Evolutionary conservation across 129 eudicot species (phyloP).

Genomic region (Glebionis coronaria): DNA sequence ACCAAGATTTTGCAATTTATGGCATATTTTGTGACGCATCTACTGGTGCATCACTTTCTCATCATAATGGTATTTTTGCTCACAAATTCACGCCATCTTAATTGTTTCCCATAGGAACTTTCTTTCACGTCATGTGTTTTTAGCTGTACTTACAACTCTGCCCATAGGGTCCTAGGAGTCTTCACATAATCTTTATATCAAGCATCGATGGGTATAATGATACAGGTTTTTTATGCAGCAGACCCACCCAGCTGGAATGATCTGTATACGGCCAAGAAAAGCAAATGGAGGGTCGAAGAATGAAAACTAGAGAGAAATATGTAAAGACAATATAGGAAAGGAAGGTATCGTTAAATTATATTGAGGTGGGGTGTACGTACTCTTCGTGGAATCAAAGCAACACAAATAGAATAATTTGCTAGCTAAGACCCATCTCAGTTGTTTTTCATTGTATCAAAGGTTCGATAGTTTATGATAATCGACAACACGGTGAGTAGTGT

Average conservation of each 20-base stretch:
- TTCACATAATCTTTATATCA: not conserved
- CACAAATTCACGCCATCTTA: no score
- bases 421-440: constrained; percentile 3
- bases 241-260: not conserved
- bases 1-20: no score
- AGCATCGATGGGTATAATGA: not conserved
- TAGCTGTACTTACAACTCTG: not conserved
- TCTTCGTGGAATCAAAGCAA: constrained; percentile 29
- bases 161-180: not conserved
- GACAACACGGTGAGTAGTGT: not conserved
- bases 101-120: no score
- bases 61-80: no score
- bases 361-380: not conserved
- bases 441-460: not conserved
- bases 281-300: constrained; percentile 9
- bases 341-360: constrained; percentile 21
- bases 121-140: not conserved
- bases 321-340: constrained; percentile 5
- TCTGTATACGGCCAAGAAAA: not conserved
- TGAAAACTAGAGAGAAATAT: constrained; percentile 1
- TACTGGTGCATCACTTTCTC: no score
- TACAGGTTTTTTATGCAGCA: constrained; percentile 18
- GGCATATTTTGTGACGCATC: no score
- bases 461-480: not conserved
- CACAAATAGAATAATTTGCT: constrained; percentile 8